These are phyloP conservation scores for Solanum pennellii DNA, from an alignment of 257 asterid genomes.

Conservation along the genomic window DNA sequence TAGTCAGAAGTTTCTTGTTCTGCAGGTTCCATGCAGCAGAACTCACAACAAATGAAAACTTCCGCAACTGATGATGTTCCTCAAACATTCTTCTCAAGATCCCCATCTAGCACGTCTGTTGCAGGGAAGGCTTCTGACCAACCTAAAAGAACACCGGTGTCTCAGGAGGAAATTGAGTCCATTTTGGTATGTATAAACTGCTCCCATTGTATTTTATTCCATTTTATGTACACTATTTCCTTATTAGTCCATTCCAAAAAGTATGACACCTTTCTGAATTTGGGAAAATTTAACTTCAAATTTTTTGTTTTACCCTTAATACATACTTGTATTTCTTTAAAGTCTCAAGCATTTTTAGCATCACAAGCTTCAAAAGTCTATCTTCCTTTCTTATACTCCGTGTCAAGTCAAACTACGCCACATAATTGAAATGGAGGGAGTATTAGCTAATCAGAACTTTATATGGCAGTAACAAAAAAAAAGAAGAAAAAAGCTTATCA, in stretches of 20 bases:
- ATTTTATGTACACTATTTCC: not conserved
- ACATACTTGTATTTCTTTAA: not conserved
- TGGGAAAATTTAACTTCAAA: not conserved
- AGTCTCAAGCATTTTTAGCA: not conserved
- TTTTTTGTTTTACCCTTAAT: not conserved
- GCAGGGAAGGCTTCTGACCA: conserved; percentile 96
- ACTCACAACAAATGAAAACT: conserved; percentile 24
- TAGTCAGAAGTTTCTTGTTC: not conserved
- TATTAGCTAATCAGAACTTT: not conserved
- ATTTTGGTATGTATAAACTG: conserved; percentile 45
- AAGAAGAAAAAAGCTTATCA: not conserved
- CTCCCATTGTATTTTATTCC: not conserved
- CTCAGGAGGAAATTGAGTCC: conserved; percentile 82
- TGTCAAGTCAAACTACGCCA: not conserved
- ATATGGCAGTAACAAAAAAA: not conserved
- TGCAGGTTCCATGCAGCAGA: conserved; percentile 40
- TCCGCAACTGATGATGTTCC: conserved; percentile 29
- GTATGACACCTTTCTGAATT: not conserved
- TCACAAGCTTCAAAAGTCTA: not conserved
- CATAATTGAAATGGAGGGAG: not conserved
- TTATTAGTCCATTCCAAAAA: not conserved
- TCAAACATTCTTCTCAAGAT: conserved; percentile 40
- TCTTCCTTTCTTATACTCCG: not conserved
- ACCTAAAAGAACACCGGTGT: conserved; percentile 75
- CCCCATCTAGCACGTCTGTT: conserved; percentile 31